Percentiles rank a stretch among this genome's conserved stretches.
Evolutionary conservation across 495 filamentous ascomycete species (phyloP).

Genomic region (Lineolata rhizophorae): DNA sequence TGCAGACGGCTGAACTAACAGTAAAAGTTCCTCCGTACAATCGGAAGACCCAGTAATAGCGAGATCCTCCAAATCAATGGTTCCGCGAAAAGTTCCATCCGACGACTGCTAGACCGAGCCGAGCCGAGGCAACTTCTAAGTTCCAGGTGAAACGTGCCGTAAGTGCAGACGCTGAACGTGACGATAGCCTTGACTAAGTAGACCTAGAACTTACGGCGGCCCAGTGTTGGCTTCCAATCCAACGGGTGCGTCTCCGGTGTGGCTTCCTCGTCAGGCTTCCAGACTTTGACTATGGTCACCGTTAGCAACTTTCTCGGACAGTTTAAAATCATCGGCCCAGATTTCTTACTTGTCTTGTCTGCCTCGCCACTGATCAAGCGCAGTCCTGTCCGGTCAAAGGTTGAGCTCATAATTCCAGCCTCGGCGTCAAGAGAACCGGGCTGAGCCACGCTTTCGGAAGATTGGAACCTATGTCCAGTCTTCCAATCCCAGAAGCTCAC

Average conservation of each 20-base stretch:
- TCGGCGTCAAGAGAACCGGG: constrained; percentile 89
- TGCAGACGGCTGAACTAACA: no score
- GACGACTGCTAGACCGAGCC: no score
- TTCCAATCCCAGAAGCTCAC: constrained; percentile 99
- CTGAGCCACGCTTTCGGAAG: constrained; percentile 72
- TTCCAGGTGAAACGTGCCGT: no score
- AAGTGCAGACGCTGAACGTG: no score
- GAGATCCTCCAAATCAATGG: no score
- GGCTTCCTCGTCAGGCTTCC: constrained; percentile 76
- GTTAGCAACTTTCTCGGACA: no score
- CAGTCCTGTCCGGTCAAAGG: constrained; percentile 72
- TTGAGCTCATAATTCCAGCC: constrained; percentile 78
- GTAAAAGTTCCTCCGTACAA: no score
- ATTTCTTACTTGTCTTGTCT: constrained; percentile 95
- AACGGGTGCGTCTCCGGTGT: constrained; percentile 82
- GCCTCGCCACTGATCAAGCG: constrained; percentile 84
- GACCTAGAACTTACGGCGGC: constrained; percentile 47
- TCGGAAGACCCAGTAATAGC: no score
- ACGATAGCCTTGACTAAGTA: no score
- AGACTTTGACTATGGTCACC: constrained; percentile 98
- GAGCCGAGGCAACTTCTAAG: no score
- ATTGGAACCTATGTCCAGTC: constrained; percentile 77
- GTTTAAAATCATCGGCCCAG: no score
- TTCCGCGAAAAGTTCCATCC: no score
- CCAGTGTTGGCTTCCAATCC: constrained; percentile 76